Percentiles rank a stretch among this genome's conserved stretches.
These are phyloP conservation scores for Thielaviopsis punctulata DNA, from an alignment of 2,329 filamentous ascomycete species.

Conservation along the genomic window DNA sequence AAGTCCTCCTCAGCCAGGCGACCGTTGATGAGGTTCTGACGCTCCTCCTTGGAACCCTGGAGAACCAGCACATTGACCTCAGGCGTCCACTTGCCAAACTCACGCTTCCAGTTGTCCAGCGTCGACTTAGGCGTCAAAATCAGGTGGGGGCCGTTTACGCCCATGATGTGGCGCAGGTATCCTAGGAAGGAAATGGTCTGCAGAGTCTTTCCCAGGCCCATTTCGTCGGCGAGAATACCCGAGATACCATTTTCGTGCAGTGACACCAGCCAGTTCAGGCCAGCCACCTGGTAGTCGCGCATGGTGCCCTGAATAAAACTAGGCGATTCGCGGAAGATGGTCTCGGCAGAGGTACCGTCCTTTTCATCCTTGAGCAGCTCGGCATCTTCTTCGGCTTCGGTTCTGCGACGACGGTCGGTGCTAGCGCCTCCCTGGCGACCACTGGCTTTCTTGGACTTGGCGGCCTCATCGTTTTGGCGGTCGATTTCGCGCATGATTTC, in stretches of 20 bases:
- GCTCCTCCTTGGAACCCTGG: constrained; percentile 89
- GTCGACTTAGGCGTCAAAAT: constrained; percentile 92
- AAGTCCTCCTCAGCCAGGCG: constrained; percentile 89
- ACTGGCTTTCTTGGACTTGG: constrained; percentile 46
- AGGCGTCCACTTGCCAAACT: constrained; percentile 86
- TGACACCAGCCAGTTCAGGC: constrained; percentile 94
- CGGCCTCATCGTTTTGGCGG: constrained; percentile 65
- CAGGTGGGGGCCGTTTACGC: constrained; percentile 78
- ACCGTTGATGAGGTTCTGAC: constrained; percentile 72
- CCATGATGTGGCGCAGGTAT: constrained; percentile 80
- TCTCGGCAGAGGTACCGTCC: constrained; percentile 68
- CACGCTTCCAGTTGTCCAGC: constrained; percentile 93
- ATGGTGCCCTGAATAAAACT: constrained; percentile 75
- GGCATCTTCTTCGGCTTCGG: constrained; percentile 94
- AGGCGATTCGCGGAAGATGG: constrained; percentile 85
- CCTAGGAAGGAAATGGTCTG: constrained; percentile 96
- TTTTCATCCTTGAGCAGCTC: constrained; percentile 79
- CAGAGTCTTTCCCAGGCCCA: constrained; percentile 94
- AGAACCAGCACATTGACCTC: constrained; percentile 88
- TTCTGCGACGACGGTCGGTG: constrained; percentile 64
- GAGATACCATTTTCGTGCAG: constrained; percentile 98
- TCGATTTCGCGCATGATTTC: constrained; percentile 92
- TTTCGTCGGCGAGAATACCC: constrained; percentile 92
- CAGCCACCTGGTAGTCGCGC: constrained; percentile 92
- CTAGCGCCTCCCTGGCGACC: constrained; percentile 71